Evolutionary conservation across 345 rosid species (phyloP).

Genomic region (Corymbia maculata): DNA sequence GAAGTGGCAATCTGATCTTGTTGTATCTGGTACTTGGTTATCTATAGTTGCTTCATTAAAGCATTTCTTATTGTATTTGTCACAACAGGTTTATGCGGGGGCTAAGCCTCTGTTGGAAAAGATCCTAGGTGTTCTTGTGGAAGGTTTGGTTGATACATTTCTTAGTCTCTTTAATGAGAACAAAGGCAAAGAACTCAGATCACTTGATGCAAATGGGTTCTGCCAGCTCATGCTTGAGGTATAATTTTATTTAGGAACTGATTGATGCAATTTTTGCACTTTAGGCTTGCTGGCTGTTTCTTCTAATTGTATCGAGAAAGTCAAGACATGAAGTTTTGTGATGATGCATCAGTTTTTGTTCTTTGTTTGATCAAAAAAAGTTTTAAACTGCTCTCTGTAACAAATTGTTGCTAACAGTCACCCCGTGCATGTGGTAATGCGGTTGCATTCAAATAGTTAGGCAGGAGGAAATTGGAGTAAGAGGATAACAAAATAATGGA

Average conservation of each 20-base stretch:
- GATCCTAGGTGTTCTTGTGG: constrained; percentile 87
- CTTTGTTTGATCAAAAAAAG: not conserved
- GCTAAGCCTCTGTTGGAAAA: constrained; percentile 90
- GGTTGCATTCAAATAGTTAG: not conserved
- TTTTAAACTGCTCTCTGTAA: not conserved
- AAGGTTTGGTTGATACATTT: constrained; percentile 91
- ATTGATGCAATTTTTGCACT: not conserved
- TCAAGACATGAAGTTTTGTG: not conserved
- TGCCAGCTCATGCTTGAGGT: constrained; percentile 99
- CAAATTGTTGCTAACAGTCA: not conserved
- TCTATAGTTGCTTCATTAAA: not conserved
- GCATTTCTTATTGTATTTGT: not conserved
- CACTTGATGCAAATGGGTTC: constrained; percentile 88
- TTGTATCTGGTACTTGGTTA: not conserved
- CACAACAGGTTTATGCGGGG: constrained; percentile 76
- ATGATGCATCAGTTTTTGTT: not conserved
- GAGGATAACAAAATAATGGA: not conserved
- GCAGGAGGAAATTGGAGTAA: not conserved
- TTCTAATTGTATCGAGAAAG: not conserved
- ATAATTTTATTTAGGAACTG: not conserved
- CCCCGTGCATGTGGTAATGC: not conserved
- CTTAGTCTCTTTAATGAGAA: constrained; percentile 76
- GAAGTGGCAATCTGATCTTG: not conserved
- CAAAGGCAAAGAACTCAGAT: constrained; percentile 46
- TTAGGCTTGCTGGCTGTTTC: not conserved